phyloP scores from a whole-genome alignment of 495 filamentous ascomycete species.

The Neurospora sp. region DNA sequence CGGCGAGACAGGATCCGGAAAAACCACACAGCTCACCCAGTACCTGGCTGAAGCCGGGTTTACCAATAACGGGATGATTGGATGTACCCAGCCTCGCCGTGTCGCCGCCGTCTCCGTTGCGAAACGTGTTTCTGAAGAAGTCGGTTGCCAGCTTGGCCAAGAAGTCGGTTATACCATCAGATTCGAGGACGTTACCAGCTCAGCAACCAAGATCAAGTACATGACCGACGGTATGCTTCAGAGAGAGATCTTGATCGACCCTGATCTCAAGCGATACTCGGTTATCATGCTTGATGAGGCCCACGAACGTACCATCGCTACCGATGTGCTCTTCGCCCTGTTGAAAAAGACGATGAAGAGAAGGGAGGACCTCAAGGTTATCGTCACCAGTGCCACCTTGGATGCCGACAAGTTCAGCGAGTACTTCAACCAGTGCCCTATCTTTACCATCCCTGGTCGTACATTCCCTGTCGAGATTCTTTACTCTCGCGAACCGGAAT shows the following conservation, averaged over 20 bases:
- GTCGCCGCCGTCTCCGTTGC: constrained; percentile 97
- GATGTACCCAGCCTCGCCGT: constrained; percentile 93
- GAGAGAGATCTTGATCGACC: constrained; percentile 85
- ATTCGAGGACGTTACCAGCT: constrained; percentile 89
- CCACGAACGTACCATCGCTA: constrained; percentile 93
- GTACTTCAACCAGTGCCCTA: constrained; percentile 91
- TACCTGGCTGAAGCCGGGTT: constrained; percentile 91
- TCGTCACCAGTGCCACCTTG: constrained; percentile 91
- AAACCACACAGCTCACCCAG: constrained; percentile 94
- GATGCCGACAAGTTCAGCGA: constrained; percentile 96
- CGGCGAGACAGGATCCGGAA: constrained; percentile 94
- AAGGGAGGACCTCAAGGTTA: constrained; percentile 80
- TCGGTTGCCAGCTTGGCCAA: constrained; percentile 79
- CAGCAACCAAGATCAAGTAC: constrained; percentile 92
- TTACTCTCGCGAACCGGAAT: constrained; percentile 88
- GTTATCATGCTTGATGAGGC: constrained; percentile 99
- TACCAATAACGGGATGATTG: constrained; percentile 82
- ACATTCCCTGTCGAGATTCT: constrained; percentile 93
- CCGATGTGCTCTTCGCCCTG: constrained; percentile 88
- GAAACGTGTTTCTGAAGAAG: constrained; percentile 92
- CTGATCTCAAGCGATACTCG: constrained; percentile 75
- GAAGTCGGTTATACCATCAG: constrained; percentile 97
- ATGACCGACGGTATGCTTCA: constrained; percentile 99
- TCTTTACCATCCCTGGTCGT: constrained; percentile 91
- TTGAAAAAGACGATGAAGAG: constrained; percentile 88